These are phyloP conservation scores for Lodderomyces elongisporus DNA, from an alignment of 1,139 yeast species.

Conservation along the genomic window DNA sequence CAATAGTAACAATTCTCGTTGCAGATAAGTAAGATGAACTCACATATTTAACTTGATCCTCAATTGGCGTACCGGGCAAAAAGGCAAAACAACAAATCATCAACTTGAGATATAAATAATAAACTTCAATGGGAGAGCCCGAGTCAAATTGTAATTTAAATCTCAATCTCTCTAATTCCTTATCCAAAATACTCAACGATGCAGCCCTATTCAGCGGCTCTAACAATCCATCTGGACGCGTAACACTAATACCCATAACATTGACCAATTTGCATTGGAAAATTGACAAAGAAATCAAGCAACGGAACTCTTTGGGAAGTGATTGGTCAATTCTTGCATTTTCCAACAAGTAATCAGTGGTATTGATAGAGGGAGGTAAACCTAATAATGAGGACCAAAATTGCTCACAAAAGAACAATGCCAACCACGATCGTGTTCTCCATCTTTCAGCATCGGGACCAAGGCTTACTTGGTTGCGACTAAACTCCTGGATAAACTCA, in stretches of 20 bases:
- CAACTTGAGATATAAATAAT: constrained; percentile 70
- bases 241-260: constrained; percentile 85
- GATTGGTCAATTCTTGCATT: constrained; percentile 65
- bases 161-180: constrained; percentile 70
- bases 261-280: constrained; percentile 82
- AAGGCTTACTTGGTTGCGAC: constrained; percentile 81
- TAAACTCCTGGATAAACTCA: constrained; percentile 83
- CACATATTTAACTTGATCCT: constrained; percentile 81
- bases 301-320: constrained; percentile 68
- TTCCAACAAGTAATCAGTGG: constrained; percentile 79
- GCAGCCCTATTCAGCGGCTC: constrained; percentile 83
- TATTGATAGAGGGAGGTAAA: constrained; percentile 73
- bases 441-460: constrained; percentile 88
- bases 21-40: constrained; percentile 78
- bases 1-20: constrained; percentile 73
- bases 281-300: constrained; percentile 67
- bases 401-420: constrained; percentile 82
- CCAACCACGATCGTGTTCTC: constrained; percentile 92
- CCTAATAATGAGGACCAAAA: constrained; percentile 89
- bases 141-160: constrained; percentile 61
- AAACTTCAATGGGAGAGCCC: constrained; percentile 65
- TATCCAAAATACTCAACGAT: constrained; percentile 66
- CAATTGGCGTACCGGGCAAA: constrained; percentile 84
- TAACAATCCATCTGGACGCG: constrained; percentile 83
- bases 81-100: constrained; percentile 89